Conservation (phyloP, 345 rosid genomes). For the Adansonia digitata region DNA sequence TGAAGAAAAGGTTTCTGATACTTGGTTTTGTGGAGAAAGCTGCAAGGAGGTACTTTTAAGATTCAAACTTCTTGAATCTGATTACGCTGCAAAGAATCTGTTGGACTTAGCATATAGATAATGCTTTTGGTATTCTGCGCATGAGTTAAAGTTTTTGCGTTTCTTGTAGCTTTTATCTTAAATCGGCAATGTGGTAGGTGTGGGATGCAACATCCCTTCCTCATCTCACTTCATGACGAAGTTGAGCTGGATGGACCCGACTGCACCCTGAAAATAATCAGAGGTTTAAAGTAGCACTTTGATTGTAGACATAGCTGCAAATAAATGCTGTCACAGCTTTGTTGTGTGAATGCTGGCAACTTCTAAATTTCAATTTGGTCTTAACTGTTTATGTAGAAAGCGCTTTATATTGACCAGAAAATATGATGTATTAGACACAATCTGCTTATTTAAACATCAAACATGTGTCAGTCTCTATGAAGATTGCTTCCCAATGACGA, state of each 20-base stretch:
- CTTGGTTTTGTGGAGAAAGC: conserved; percentile 64
- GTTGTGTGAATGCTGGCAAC: neutral
- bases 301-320: neutral
- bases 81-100: conserved; percentile 1
- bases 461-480: too few relatives aligned
- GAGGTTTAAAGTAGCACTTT: neutral
- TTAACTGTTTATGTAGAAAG: neutral
- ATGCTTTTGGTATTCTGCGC: conserved; percentile 3
- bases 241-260: neutral
- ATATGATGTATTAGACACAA: neutral
- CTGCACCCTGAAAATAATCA: neutral
- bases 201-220: neutral
- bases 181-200: neutral
- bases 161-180: neutral
- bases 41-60: conserved; percentile 61
- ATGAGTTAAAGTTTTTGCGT: neutral
- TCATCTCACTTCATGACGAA: neutral
- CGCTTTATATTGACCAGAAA: neutral
- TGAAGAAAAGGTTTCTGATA: conserved; percentile 38
- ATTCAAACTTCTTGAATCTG: conserved; percentile 1
- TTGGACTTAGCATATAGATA: neutral
- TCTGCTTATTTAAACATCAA: neutral
- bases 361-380: neutral
- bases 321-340: neutral
- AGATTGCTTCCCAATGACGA: neutral